These are phyloP conservation scores for Gracilariopsis chorda DNA, from an alignment of 23 red algal species.

Conservation along the genomic window DNA sequence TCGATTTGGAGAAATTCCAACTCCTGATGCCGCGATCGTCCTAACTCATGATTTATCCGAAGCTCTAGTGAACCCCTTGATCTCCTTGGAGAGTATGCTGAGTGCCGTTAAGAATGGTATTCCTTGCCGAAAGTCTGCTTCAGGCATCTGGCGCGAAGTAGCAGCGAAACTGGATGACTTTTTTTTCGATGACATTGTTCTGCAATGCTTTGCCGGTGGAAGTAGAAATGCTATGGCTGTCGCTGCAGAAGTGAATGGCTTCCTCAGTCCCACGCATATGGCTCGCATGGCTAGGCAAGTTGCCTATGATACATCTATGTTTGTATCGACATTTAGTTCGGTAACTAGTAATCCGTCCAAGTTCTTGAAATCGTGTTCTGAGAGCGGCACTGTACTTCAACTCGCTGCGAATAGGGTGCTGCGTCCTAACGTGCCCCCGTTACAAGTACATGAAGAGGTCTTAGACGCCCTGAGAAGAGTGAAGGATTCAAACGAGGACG, in stretches of 20 bases:
- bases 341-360: slow-evolving; percentile 36
- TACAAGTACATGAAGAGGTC: slow-evolving; percentile 36
- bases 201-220: slow-evolving; percentile 53
- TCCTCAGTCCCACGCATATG: slow-evolving; percentile 2
- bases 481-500: slow-evolving; percentile 3
- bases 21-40: slow-evolving; percentile 61
- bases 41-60: slow-evolving; percentile 72
- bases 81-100: slow-evolving; percentile 33
- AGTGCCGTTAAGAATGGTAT: slow-evolving; percentile 18
- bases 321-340: slow-evolving; percentile 42
- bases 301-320: slow-evolving; percentile 23
- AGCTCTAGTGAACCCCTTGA: slow-evolving; percentile 33
- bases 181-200: slow-evolving; percentile 55
- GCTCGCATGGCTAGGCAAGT: slow-evolving; percentile 62
- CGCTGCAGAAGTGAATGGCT: slow-evolving; percentile 38
- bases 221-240: slow-evolving; percentile 60
- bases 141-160: slow-evolving; percentile 45
- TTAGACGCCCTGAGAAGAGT: slow-evolving; percentile 13
- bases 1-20: slow-evolving; percentile 58
- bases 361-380: slow-evolving; percentile 42
- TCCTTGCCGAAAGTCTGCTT: slow-evolving; percentile 47
- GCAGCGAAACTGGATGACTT: slow-evolving; percentile 52
- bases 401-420: slow-evolving; percentile 41
- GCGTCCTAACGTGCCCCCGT: not conserved
- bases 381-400: slow-evolving; percentile 21